A percentile compares a stretch with the other conserved stretches of the same genome.
These are phyloP conservation scores for Sarcodon aspratus DNA, from an alignment of 768 basidiomycete species.

Conservation along the genomic window DNA sequence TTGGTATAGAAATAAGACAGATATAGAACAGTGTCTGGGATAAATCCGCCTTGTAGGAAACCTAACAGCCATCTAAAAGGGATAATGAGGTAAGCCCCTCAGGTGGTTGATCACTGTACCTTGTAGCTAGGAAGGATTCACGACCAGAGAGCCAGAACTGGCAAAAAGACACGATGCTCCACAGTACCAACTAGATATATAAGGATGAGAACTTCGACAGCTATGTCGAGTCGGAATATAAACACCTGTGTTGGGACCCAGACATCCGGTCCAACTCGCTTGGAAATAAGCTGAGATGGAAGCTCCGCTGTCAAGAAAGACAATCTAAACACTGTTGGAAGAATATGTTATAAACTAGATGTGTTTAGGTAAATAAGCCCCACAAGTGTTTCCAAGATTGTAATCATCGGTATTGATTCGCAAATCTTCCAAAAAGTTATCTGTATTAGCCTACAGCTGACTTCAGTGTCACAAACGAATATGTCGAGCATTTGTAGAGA, in stretches of 20 bases:
- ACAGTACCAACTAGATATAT: slow-evolving; percentile 33
- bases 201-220: neutral
- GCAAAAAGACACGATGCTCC: slow-evolving; percentile 43
- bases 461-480: too few species aligned
- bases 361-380: neutral
- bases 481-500: too few species aligned
- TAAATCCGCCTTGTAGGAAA: slow-evolving; percentile 54
- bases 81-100: neutral
- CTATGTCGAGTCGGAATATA: neutral
- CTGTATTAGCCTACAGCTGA: slow-evolving; percentile 46
- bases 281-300: slow-evolving; percentile 58
- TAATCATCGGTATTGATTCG: slow-evolving; percentile 51
- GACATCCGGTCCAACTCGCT: slow-evolving; percentile 55
- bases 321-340: slow-evolving; percentile 3
- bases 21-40: slow-evolving; percentile 54
- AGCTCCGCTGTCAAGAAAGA: slow-evolving; percentile 34
- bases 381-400: slow-evolving; percentile 44
- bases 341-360: neutral
- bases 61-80: slow-evolving; percentile 36
- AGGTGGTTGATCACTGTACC: slow-evolving; percentile 15
- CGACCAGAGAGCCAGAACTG: slow-evolving; percentile 51
- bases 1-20: slow-evolving; percentile 57
- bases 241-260: slow-evolving; percentile 51
- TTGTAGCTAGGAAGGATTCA: slow-evolving; percentile 40
- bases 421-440: slow-evolving; percentile 56